Evolutionary conservation across 495 filamentous ascomycete species (phyloP).

Genomic region (Xylaria flabelliformis): DNA sequence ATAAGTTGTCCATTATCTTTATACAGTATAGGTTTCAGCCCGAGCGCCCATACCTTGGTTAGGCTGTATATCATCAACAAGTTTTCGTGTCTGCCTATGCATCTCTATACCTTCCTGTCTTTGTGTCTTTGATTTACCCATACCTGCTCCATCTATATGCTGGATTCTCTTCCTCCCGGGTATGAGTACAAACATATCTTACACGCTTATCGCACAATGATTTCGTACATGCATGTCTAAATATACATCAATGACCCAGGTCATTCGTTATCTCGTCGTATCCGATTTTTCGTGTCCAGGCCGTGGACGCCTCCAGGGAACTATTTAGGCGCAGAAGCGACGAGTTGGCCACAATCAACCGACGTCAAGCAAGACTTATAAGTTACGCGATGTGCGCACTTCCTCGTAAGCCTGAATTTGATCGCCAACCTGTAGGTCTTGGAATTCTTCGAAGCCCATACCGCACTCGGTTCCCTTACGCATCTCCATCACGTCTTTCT

Average conservation of each 20-base stretch:
- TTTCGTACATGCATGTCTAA: neutral
- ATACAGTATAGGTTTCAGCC: neutral
- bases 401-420: constrained; percentile 87
- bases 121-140: neutral
- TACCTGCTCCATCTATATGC: neutral
- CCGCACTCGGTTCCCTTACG: constrained; percentile 93
- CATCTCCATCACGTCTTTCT: constrained; percentile 89
- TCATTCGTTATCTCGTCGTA: neutral
- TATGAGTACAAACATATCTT: constrained; percentile 4
- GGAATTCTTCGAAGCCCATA: constrained; percentile 81
- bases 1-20: constrained; percentile 6
- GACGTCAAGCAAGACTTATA: constrained; percentile 50
- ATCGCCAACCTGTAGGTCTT: constrained; percentile 80
- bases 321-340: neutral
- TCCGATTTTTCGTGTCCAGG: neutral
- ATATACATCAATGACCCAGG: neutral
- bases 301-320: neutral
- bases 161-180: neutral
- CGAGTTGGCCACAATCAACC: neutral
- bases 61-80: neutral
- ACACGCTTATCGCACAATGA: neutral
- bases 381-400: constrained; percentile 69
- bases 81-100: neutral
- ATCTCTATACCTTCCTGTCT: neutral
- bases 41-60: neutral